phyloP scores from a whole-genome alignment of 176 grass and related monocot species.

The Paspalum notatum region DNA sequence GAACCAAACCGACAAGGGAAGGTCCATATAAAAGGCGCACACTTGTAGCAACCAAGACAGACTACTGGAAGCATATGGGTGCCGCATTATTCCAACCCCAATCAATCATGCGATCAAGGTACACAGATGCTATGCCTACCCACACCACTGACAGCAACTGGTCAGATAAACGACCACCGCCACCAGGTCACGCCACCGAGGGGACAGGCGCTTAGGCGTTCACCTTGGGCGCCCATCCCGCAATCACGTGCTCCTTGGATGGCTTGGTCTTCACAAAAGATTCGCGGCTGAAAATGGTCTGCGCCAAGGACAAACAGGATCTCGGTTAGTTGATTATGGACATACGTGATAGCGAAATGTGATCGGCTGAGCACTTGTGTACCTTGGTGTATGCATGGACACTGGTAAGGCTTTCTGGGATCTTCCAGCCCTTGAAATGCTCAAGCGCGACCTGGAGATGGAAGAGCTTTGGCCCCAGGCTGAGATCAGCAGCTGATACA shows the following conservation, averaged over 20 bases:
- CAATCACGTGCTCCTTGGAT: slow-evolving; percentile 72
- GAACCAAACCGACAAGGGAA: neutral
- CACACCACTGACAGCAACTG: neutral
- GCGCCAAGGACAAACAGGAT: neutral
- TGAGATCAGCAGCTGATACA: slow-evolving; percentile 64
- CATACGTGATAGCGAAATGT: neutral
- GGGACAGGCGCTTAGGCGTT: slow-evolving; percentile 30
- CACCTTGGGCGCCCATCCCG: slow-evolving; percentile 75
- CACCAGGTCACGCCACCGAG: slow-evolving; percentile 3
- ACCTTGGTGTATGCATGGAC: slow-evolving; percentile 76
- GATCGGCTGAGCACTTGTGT: neutral
- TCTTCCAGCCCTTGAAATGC: slow-evolving; percentile 93
- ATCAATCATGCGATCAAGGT: neutral
- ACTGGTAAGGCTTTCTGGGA: slow-evolving; percentile 68
- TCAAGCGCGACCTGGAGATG: slow-evolving; percentile 68
- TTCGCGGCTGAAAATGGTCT: slow-evolving; percentile 79
- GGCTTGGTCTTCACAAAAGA: slow-evolving; percentile 88
- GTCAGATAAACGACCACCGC: slow-evolving; percentile 1
- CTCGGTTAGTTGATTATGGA: neutral
- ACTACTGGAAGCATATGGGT: no score
- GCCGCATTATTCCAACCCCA: neutral
- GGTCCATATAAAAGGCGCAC: neutral
- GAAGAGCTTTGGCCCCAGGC: slow-evolving; percentile 81
- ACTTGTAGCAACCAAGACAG: neutral
- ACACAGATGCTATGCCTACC: neutral